Evolutionary conservation across 202 grass and related monocot genomes (phyloP).

Genomic region (Bolboschoenoplectus hybrid): DNA sequence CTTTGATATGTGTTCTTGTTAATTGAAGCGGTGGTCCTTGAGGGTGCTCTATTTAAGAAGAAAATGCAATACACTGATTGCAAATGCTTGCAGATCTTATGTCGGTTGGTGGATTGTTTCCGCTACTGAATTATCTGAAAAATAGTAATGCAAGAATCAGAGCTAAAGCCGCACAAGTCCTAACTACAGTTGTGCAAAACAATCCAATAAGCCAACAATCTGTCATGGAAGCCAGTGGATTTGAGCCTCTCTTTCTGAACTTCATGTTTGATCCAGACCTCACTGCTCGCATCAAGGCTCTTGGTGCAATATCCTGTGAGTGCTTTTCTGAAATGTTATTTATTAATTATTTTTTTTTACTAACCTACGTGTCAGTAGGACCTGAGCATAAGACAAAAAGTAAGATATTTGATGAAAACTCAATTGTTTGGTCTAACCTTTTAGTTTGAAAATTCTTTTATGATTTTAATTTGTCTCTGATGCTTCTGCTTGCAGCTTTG

Average conservation of each 20-base stretch:
- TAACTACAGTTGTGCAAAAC: slow-evolving; percentile 91
- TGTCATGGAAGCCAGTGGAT: slow-evolving; percentile 93
- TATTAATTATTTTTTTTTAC: slow-evolving; percentile 1
- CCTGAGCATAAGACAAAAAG: not conserved
- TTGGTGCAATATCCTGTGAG: slow-evolving; percentile 91
- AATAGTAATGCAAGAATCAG: slow-evolving; percentile 73
- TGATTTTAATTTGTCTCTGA: slow-evolving; percentile 28
- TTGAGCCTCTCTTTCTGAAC: slow-evolving; percentile 87
- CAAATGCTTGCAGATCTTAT: slow-evolving; percentile 60
- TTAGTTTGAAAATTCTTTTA: slow-evolving; percentile 1
- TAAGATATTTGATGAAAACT: not conserved
- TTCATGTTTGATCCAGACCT: slow-evolving; percentile 83
- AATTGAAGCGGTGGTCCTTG: not conserved
- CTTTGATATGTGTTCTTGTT: slow-evolving; percentile 7
- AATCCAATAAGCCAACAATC: slow-evolving; percentile 86
- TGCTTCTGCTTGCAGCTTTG: slow-evolving; percentile 60
- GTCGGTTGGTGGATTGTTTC: slow-evolving; percentile 88
- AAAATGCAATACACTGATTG: slow-evolving; percentile 5
- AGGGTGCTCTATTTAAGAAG: not conserved
- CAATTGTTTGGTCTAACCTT: not conserved
- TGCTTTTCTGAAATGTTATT: slow-evolving; percentile 6
- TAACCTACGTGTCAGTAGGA: slow-evolving; percentile 6
- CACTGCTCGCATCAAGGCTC: slow-evolving; percentile 84
- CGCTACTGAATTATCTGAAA: slow-evolving; percentile 75
- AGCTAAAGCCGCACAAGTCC: slow-evolving; percentile 85